Evolutionary conservation across 306 rosid genomes (phyloP), one percentile per base, ranked within the genome.

Genomic region (Rosa persica): DNA sequence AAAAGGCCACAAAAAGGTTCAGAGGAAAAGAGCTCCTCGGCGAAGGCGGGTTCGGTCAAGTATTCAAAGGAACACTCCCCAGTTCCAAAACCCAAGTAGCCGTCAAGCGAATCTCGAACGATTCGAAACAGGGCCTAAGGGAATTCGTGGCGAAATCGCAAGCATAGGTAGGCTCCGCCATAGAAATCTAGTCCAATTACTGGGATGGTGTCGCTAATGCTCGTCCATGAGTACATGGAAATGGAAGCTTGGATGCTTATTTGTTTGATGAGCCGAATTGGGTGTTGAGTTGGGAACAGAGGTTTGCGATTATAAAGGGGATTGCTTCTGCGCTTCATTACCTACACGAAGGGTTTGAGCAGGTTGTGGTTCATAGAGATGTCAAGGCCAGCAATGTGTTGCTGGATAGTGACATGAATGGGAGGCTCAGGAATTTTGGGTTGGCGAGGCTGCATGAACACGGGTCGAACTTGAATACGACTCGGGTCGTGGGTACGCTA

Each of bases 161-260:
- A 93, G 89, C 76, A 91, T 91, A 44, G 98, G 98, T 11, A 83
- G 90, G 78, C 94, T 93, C 12, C 91, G 98, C 0, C 98, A 93
- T 75, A 80, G 95, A 79, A 93, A 93, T 64, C 69, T 93, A 84
- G 94, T 85, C 71, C 97, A 89, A 57, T 76, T 93, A 3, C 74
- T 87, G 36, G 98, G 98, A 0, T 93, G 98, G 98, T 93, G 98
- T 71, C 90, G 97, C 87, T 93, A 1, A 76, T 93, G 7, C 89
- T 93, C 19, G 98, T 91, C 58, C 91, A 93, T 40, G 98, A 93
- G 34, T 93, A 65, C 71, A 91, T 93, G 98, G 86, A 17, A 91
- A 93, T 77, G 97, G 98, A 5, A 91, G 97, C 89, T 79, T 93
- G 52, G 98, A 93, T 42, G 85, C 78, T 76, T 82, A 75, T 80